Evolutionary conservation across 2,329 filamentous ascomycete genomes (phyloP).

Genomic region (Macrophomina tecta): DNA sequence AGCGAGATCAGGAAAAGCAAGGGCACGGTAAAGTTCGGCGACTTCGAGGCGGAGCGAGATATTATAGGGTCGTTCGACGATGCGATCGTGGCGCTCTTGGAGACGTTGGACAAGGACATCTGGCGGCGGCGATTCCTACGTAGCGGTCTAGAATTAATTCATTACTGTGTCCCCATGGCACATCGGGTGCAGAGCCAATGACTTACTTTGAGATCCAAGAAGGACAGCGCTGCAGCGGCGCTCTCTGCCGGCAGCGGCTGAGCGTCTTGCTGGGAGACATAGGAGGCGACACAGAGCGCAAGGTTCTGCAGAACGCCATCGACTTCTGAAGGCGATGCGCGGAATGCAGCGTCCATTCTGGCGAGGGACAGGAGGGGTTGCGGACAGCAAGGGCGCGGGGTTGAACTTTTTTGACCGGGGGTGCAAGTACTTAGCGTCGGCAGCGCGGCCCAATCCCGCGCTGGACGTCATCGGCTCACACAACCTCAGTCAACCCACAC

Average conservation of each 20-base stretch:
- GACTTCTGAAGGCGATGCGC: background rate
- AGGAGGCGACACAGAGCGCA: background rate
- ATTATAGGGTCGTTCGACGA: constrained; percentile 43
- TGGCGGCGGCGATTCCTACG: background rate
- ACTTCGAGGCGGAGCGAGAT: constrained; percentile 61
- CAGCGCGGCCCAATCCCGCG: background rate
- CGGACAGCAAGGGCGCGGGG: background rate
- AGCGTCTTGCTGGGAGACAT: background rate
- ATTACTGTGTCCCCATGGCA: constrained; percentile 15
- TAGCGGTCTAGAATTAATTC: constrained; percentile 18
- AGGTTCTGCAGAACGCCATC: constrained; percentile 10
- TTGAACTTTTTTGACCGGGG: constrained; percentile 8
- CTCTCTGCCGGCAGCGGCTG: background rate
- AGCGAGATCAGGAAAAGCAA: constrained; percentile 89
- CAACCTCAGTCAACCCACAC: background rate
- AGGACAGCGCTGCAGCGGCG: background rate
- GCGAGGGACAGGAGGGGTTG: background rate
- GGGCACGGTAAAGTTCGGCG: constrained; percentile 71
- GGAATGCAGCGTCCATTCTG: constrained; percentile 13
- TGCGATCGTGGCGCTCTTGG: background rate
- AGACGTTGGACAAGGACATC: constrained; percentile 1
- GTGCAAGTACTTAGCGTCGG: background rate
- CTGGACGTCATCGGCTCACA: constrained; percentile 13
- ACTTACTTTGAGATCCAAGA: constrained; percentile 18
- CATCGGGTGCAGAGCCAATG: background rate